A percentile compares a stretch with the other conserved stretches of the same genome.
These are phyloP conservation scores for Protomyces arabidopsidicola DNA, from an alignment of 1,139 yeast genomes.

Conservation along the genomic window DNA sequence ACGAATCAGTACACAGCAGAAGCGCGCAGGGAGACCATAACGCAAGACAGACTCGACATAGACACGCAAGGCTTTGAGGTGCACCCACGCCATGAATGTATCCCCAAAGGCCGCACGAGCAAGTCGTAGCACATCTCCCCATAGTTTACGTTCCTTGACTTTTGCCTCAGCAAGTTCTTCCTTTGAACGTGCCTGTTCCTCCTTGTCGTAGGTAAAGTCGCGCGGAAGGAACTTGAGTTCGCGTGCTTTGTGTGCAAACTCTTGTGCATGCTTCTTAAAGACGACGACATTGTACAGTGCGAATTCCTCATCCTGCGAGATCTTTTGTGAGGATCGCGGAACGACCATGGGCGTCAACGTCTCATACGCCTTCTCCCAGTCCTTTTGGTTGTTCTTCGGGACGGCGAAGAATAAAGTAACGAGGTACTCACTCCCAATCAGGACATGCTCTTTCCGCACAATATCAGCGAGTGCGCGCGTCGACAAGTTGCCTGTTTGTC, in stretches of 20 bases:
- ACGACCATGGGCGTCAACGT: constrained; percentile 74
- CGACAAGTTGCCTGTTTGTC: constrained; percentile 87
- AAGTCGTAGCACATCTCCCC: constrained; percentile 73
- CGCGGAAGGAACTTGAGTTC: constrained; percentile 91
- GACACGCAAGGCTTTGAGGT: constrained; percentile 63
- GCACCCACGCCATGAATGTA: constrained; percentile 79
- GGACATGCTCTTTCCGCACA: constrained; percentile 79
- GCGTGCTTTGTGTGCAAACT: constrained; percentile 66
- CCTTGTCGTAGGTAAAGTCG: constrained; percentile 78
- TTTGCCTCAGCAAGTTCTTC: constrained; percentile 73
- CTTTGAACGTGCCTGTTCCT: constrained; percentile 52
- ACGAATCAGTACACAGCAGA: constrained; percentile 59
- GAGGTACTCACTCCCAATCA: constrained; percentile 77
- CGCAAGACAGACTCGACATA: constrained; percentile 73
- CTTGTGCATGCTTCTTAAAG: constrained; percentile 72
- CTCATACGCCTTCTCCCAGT: constrained; percentile 53
- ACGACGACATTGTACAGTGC: constrained; percentile 70
- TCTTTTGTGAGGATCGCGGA: constrained; percentile 74
- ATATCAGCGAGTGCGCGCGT: constrained; percentile 86
- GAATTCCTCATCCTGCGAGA: constrained; percentile 70
- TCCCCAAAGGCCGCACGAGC: constrained; percentile 86
- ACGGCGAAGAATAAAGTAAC: constrained; percentile 81
- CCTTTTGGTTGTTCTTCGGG: constrained; percentile 48
- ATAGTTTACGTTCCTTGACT: constrained; percentile 66
- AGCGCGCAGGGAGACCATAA: constrained; percentile 94